Conservation (phyloP, 371 early-diverging fungal species). For the Ordospora colligata region DNA sequence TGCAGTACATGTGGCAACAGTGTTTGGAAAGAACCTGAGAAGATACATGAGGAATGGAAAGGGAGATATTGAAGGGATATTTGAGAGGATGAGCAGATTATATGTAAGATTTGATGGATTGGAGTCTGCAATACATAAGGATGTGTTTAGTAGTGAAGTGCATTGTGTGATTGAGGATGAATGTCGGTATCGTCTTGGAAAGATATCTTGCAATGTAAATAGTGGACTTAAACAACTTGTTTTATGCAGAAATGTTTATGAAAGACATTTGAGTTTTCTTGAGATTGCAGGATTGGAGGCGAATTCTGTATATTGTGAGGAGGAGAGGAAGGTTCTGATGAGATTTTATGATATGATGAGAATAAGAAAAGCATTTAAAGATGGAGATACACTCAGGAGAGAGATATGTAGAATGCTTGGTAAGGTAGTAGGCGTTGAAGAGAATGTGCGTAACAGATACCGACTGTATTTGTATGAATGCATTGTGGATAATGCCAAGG, state of each 20-base stretch:
- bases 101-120: background rate
- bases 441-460: background rate
- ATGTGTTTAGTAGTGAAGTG: background rate
- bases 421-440: background rate
- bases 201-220: background rate
- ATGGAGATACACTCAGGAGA: background rate
- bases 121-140: background rate
- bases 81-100: background rate
- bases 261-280: background rate
- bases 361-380: background rate
- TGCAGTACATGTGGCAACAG: background rate
- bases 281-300: background rate
- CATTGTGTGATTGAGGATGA: background rate
- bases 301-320: background rate
- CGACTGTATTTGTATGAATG: slow-evolving; percentile 2
- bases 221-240: background rate
- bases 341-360: background rate
- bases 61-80: background rate
- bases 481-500: background rate
- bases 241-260: background rate
- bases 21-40: background rate
- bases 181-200: background rate
- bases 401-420: background rate
- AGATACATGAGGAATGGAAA: background rate
- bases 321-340: background rate